These are phyloP conservation scores for Aspergillus uvarum DNA, from an alignment of 2,329 filamentous ascomycete species.

Conservation along the genomic window DNA sequence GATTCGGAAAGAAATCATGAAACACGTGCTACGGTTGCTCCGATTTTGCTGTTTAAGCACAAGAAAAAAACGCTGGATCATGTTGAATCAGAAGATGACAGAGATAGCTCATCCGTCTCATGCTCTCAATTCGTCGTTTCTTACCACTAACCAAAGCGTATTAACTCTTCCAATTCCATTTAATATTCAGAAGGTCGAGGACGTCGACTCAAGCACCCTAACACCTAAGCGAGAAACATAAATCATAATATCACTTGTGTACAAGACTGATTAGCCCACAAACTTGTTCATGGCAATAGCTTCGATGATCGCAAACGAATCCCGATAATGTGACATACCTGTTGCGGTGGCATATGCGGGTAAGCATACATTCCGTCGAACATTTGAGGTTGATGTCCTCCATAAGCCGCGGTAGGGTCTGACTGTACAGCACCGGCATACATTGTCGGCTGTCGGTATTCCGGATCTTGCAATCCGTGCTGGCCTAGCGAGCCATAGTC, in stretches of 20 bases:
- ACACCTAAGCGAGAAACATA: background rate
- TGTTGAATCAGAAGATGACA: background rate
- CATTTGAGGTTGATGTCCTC: constrained; percentile 72
- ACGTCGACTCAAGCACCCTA: too few relatives aligned
- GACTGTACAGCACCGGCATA: constrained; percentile 77
- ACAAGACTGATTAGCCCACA: background rate
- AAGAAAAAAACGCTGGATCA: background rate
- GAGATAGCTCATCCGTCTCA: background rate
- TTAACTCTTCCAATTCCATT: background rate
- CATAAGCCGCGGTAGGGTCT: constrained; percentile 69
- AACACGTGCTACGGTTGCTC: background rate
- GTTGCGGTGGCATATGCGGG: constrained; percentile 75
- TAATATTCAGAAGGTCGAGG: background rate
- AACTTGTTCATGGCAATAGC: background rate
- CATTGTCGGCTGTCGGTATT: constrained; percentile 80
- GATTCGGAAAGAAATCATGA: constrained; percentile 63
- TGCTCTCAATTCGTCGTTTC: background rate
- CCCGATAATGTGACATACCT: constrained; percentile 55
- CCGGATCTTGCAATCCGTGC: constrained; percentile 68
- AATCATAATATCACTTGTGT: background rate
- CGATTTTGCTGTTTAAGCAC: background rate
- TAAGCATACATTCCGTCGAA: constrained; percentile 89
- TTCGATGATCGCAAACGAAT: background rate
- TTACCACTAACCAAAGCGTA: background rate
- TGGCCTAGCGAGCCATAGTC: constrained; percentile 60